Percentiles rank a stretch among this genome's conserved stretches.
Evolutionary conservation across 2,329 filamentous ascomycete species (phyloP).

Genomic region (Elsinoe batatas): DNA sequence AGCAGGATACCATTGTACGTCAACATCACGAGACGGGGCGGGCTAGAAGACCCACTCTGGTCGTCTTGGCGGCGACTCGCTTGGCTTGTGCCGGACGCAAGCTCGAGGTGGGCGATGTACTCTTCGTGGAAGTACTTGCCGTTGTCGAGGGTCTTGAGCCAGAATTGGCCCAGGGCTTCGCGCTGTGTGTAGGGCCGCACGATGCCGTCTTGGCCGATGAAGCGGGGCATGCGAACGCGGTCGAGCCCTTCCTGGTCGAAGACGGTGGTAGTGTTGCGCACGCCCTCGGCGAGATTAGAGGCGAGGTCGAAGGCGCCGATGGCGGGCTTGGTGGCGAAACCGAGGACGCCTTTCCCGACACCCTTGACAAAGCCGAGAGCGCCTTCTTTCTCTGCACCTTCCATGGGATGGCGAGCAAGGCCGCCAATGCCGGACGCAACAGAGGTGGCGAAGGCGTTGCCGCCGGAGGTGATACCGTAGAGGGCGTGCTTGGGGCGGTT

Average conservation of each 20-base stretch:
- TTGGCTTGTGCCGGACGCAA: constrained; percentile 56
- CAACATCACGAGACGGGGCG: constrained; percentile 57
- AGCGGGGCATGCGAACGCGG: constrained; percentile 83
- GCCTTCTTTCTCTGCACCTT: constrained; percentile 93
- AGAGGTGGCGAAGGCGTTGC: constrained; percentile 87
- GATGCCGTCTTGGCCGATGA: constrained; percentile 84
- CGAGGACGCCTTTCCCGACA: constrained; percentile 86
- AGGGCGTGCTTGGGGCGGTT: constrained; percentile 95
- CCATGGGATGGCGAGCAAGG: constrained; percentile 81
- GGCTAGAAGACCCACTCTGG: constrained; percentile 13
- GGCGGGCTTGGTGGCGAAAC: constrained; percentile 91
- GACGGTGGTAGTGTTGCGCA: constrained; percentile 96
- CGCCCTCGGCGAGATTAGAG: constrained; percentile 92
- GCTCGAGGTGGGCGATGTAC: constrained; percentile 92
- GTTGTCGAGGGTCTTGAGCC: constrained; percentile 96
- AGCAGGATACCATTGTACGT: constrained; percentile 67
- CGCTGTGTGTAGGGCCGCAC: constrained; percentile 90
- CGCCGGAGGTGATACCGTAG: constrained; percentile 89
- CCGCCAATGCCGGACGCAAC: constrained; percentile 90
- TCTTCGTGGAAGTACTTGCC: constrained; percentile 96
- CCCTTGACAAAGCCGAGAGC: constrained; percentile 94
- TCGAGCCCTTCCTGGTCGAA: constrained; percentile 94
- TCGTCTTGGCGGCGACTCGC: constrained; percentile 36
- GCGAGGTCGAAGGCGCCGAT: constrained; percentile 96
- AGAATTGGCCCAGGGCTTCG: constrained; percentile 92